phyloP scores from a whole-genome alignment of 1,284 basidiomycete genomes.

The Sporisorium graminicola region DNA sequence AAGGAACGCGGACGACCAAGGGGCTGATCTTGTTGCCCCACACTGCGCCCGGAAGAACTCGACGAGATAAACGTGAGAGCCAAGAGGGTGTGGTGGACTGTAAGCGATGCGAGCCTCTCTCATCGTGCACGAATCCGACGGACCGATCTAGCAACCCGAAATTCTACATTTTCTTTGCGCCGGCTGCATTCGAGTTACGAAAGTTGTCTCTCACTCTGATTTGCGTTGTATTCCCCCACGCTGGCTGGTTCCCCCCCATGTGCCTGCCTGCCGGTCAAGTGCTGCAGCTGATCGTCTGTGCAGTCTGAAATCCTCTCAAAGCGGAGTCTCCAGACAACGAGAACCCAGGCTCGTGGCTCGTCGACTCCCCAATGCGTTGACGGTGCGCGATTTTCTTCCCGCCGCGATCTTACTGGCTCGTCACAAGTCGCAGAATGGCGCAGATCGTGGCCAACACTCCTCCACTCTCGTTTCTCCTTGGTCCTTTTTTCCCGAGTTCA shows the following conservation, averaged over 20 bases:
- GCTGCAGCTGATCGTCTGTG: neutral
- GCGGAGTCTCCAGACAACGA: slow-evolving; percentile 32
- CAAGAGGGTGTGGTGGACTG: too few species aligned
- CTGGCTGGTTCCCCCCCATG: neutral
- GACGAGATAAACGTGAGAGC: too few species aligned
- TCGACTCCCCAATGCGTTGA: slow-evolving; percentile 28
- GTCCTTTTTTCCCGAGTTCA: neutral
- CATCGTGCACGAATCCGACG: too few species aligned
- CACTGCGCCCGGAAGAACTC: too few species aligned
- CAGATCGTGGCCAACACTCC: neutral
- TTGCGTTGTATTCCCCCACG: neutral
- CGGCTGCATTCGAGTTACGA: too few species aligned
- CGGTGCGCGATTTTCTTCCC: neutral
- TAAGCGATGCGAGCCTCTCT: too few species aligned
- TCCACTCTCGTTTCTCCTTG: neutral
- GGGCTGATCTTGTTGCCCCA: too few species aligned
- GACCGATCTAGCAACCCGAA: too few species aligned
- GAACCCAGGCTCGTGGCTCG: slow-evolving; percentile 29
- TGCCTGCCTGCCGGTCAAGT: too few species aligned
- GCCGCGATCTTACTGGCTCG: neutral
- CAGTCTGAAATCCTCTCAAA: neutral
- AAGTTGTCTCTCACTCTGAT: too few species aligned
- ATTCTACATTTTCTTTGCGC: too few species aligned
- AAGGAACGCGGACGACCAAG: too few species aligned
- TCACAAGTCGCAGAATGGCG: neutral